phyloP scores from a whole-genome alignment of 2,329 filamentous ascomycete species.

The Microdochium paspali region DNA sequence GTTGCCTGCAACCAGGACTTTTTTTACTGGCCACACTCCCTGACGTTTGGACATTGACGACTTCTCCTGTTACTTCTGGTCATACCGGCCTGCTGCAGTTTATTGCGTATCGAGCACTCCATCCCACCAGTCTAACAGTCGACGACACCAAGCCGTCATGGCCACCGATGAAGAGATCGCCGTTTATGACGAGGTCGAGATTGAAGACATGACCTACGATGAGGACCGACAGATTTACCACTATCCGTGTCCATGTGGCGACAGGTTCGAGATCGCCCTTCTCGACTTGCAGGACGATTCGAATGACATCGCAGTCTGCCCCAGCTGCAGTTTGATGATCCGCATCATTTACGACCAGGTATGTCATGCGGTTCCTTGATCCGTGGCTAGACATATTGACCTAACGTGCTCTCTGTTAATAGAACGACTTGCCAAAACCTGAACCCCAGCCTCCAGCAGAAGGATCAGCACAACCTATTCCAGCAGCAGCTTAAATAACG shows the following conservation, averaged over 20 bases:
- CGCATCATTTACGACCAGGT: conserved; percentile 85
- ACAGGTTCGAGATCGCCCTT: conserved; percentile 86
- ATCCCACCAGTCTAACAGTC: neutral
- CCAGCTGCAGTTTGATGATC: conserved; percentile 96
- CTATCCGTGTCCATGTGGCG: conserved; percentile 95
- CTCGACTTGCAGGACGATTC: conserved; percentile 78
- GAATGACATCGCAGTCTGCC: conserved; percentile 86
- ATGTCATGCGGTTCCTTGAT: neutral
- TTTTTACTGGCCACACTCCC: no score
- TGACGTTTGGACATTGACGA: no score
- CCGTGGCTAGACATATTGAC: neutral
- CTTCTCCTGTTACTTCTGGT: no score
- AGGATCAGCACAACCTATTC: conserved; percentile 14
- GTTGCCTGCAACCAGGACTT: no score
- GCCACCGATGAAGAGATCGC: conserved; percentile 49
- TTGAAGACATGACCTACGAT: conserved; percentile 96
- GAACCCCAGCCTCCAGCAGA: conserved; percentile 15
- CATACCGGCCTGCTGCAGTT: no score
- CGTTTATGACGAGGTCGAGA: conserved; percentile 96
- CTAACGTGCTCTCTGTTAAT: conserved; percentile 3
- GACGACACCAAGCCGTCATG: neutral
- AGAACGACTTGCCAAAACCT: conserved; percentile 19
- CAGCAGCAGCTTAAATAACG: conserved; percentile 15
- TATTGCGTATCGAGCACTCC: neutral
- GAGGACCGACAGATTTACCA: conserved; percentile 76